A percentile compares a stretch with the other conserved stretches of the same genome.
phyloP scores from a whole-genome alignment of 306 rosid species.

The Glycyrrhiza uralensis region DNA sequence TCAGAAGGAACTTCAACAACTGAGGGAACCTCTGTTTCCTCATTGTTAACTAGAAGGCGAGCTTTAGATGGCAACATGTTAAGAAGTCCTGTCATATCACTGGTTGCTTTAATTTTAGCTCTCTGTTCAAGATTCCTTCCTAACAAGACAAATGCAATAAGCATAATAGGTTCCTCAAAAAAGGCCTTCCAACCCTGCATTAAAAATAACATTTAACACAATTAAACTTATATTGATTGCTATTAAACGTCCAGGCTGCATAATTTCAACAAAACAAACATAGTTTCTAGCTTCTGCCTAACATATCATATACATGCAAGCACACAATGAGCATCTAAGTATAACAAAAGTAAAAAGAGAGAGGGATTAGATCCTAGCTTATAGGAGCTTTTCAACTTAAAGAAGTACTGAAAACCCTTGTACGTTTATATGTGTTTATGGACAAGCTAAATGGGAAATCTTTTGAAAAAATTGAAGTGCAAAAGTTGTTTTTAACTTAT shows the following conservation, averaged over 20 bases:
- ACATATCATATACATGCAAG: slow-evolving; percentile 14
- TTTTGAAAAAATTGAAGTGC: too few relatives aligned
- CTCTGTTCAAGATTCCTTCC: slow-evolving; percentile 98
- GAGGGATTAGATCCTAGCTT: too few relatives aligned
- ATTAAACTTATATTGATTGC: slow-evolving; percentile 4
- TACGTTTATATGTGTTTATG: too few relatives aligned
- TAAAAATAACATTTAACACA: slow-evolving; percentile 27
- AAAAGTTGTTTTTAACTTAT: too few relatives aligned
- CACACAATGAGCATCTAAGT: neutral
- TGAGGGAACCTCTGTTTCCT: slow-evolving; percentile 45
- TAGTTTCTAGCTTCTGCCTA: neutral
- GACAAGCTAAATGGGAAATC: too few relatives aligned
- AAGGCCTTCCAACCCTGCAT: slow-evolving; percentile 97
- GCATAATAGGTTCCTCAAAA: slow-evolving; percentile 98
- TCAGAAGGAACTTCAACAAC: slow-evolving; percentile 84
- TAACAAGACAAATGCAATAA: slow-evolving; percentile 90
- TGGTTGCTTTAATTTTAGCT: slow-evolving; percentile 95
- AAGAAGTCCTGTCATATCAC: slow-evolving; percentile 97
- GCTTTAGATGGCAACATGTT: slow-evolving; percentile 90
- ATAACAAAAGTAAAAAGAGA: slow-evolving; percentile 1
- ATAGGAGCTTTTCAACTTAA: too few relatives aligned
- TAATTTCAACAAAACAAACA: slow-evolving; percentile 20
- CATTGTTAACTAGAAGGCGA: slow-evolving; percentile 70
- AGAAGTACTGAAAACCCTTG: too few relatives aligned
- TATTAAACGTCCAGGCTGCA: slow-evolving; percentile 16